A percentile compares a stretch with the other conserved stretches of the same genome.
phyloP scores from a whole-genome alignment of 208 protist species.

The Leishmania turanica region DNA sequence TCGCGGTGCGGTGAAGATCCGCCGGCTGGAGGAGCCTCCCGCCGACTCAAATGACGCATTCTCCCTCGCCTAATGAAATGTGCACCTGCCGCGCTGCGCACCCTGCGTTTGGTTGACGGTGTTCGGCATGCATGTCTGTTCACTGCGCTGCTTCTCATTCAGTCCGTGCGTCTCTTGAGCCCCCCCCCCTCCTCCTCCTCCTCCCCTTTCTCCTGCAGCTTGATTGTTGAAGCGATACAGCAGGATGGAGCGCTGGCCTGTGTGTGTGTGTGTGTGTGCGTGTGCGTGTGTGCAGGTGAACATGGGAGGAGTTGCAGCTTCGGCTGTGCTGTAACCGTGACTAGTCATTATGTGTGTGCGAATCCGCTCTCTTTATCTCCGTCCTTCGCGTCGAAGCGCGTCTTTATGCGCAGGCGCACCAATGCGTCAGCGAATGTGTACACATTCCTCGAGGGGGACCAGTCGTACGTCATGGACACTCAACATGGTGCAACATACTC shows the following conservation, averaged over 20 bases:
- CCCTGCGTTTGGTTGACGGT: background rate
- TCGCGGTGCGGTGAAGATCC: constrained; percentile 40
- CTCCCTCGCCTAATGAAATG: background rate
- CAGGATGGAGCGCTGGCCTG: background rate
- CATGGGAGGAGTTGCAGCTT: background rate
- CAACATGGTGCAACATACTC: background rate
- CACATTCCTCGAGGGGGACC: background rate
- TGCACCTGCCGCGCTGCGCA: background rate
- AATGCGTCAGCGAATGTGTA: background rate
- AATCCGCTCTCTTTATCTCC: background rate
- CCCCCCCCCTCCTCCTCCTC: background rate
- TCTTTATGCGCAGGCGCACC: background rate
- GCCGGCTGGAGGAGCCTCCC: constrained; percentile 31
- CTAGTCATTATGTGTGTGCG: background rate
- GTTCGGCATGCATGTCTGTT: background rate
- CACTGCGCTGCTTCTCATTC: background rate
- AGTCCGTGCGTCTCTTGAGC: background rate
- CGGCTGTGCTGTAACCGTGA: background rate
- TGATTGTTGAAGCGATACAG: background rate
- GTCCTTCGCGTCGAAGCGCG: background rate
- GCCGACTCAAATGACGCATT: constrained; percentile 2
- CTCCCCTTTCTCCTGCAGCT: background rate
- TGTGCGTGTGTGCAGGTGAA: background rate
- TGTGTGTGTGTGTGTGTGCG: background rate
- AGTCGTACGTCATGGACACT: background rate